Evolutionary conservation across 2,329 filamentous ascomycete species (phyloP).

Genomic region (Emericellopsis cladophorae): DNA sequence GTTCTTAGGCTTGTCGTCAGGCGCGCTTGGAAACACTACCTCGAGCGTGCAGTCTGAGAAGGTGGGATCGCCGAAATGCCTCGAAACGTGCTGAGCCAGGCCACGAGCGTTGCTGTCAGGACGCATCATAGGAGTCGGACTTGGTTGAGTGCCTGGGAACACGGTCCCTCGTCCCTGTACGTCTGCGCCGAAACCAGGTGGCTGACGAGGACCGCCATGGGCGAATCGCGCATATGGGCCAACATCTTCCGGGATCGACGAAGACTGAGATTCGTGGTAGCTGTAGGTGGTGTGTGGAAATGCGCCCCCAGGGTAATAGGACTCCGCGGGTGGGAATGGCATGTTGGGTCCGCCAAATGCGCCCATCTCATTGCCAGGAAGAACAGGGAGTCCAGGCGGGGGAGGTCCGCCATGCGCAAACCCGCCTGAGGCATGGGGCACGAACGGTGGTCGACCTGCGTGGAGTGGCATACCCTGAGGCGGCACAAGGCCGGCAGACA

Average conservation of each 20-base stretch:
- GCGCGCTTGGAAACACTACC: conserved; percentile 9
- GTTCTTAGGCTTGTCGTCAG: conserved; percentile 1
- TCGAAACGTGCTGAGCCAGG: neutral
- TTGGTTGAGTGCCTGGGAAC: neutral
- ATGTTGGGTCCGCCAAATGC: conserved; percentile 23
- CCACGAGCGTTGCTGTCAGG: neutral
- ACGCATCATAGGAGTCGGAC: conserved; percentile 5
- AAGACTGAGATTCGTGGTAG: conserved; percentile 49
- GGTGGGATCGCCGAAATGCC: conserved; percentile 19
- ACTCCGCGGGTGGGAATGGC: conserved; percentile 19
- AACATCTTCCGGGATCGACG: conserved; percentile 32
- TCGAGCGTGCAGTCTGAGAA: conserved; percentile 29
- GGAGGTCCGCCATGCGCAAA: conserved; percentile 11
- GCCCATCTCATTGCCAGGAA: conserved; percentile 13
- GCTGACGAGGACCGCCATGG: conserved; percentile 19
- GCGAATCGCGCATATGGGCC: conserved; percentile 24
- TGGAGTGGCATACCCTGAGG: conserved; percentile 30
- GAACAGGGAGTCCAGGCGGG: conserved; percentile 21
- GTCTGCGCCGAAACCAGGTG: conserved; percentile 15
- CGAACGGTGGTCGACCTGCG: conserved; percentile 19
- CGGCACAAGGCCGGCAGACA: conserved; percentile 26
- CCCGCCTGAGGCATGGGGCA: conserved; percentile 17
- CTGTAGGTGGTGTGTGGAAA: conserved; percentile 43
- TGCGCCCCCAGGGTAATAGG: conserved; percentile 21
- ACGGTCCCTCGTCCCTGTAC: conserved; percentile 6